Conservation (phyloP, 2,329 filamentous ascomycete genomes). For the Cladobotryum mycophilum region DNA sequence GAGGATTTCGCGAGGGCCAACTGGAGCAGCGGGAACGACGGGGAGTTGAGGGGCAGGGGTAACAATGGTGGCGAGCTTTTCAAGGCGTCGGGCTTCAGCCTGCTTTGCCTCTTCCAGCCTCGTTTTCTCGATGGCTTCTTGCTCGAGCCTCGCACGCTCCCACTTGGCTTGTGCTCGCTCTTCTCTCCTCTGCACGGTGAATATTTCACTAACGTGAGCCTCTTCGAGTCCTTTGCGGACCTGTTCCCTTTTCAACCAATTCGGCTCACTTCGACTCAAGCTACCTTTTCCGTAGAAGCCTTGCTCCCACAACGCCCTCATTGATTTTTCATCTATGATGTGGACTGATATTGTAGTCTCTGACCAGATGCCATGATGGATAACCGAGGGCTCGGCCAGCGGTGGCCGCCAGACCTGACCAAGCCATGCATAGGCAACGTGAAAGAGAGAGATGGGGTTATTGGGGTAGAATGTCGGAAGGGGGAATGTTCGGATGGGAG, state of each 20-base stretch:
- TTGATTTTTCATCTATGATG: conserved; percentile 67
- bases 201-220: conserved; percentile 70
- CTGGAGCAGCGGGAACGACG: conserved; percentile 27
- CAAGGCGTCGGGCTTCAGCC: conserved; percentile 17
- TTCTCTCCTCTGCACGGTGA: conserved; percentile 68
- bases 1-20: conserved; percentile 37
- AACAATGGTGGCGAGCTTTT: conserved; percentile 3
- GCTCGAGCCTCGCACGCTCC: conserved; percentile 82
- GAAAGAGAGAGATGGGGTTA: conserved; percentile 83
- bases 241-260: conserved; percentile 81
- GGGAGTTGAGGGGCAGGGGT: background rate
- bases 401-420: conserved; percentile 65
- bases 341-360: conserved; percentile 75
- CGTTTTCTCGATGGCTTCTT: conserved; percentile 73
- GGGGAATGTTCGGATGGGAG: conserved; percentile 75
- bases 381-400: conserved; percentile 54
- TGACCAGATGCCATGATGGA: conserved; percentile 76
- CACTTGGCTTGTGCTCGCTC: conserved; percentile 82
- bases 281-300: conserved; percentile 96
- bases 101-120: conserved; percentile 39
- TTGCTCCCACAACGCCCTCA: conserved; percentile 86
- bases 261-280: conserved; percentile 89
- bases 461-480: conserved; percentile 84
- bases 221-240: conserved; percentile 59
- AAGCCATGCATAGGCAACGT: conserved; percentile 71